A percentile compares a stretch with the other conserved stretches of the same genome.
These are phyloP conservation scores for Coprinopsis sp. DNA, from an alignment of 768 basidiomycete species.

Conservation along the genomic window DNA sequence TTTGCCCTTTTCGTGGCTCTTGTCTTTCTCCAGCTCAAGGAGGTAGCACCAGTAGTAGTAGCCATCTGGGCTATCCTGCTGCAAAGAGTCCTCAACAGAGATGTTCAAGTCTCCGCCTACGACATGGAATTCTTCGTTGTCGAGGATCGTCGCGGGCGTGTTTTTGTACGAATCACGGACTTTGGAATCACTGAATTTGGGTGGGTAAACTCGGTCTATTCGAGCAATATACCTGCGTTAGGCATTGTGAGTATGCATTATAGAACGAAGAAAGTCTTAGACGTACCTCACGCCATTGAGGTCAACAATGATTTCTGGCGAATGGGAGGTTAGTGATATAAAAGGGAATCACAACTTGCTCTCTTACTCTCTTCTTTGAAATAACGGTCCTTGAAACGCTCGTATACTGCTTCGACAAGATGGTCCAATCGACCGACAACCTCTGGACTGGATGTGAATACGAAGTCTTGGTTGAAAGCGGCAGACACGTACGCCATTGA, in stretches of 20 bases:
- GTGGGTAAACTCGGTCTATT: slow-evolving; percentile 74
- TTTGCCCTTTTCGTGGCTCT: slow-evolving; percentile 58
- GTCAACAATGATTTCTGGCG: slow-evolving; percentile 79
- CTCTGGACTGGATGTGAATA: slow-evolving; percentile 48
- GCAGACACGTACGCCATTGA: slow-evolving; percentile 84
- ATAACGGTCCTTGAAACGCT: slow-evolving; percentile 95
- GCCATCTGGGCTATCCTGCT: slow-evolving; percentile 69
- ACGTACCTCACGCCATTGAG: slow-evolving; percentile 67
- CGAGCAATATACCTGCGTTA: slow-evolving; percentile 70
- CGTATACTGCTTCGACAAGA: slow-evolving; percentile 90
- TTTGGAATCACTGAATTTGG: slow-evolving; percentile 46
- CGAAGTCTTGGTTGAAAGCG: slow-evolving; percentile 11
- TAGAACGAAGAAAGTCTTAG: slow-evolving; percentile 39
- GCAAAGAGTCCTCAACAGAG: slow-evolving; percentile 62
- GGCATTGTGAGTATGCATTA: slow-evolving; percentile 13
- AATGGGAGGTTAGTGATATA: slow-evolving; percentile 8
- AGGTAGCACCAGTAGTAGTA: slow-evolving; percentile 90
- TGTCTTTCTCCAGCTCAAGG: slow-evolving; percentile 70
- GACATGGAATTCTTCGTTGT: slow-evolving; percentile 58
- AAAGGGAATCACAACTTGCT: slow-evolving; percentile 12
- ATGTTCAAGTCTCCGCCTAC: slow-evolving; percentile 78
- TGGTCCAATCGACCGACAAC: slow-evolving; percentile 95
- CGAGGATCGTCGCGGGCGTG: slow-evolving; percentile 31
- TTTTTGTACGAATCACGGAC: slow-evolving; percentile 50
- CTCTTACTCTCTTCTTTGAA: slow-evolving; percentile 78